Conservation (phyloP, 208 protist species). For the Trypanosoma avium region DNA sequence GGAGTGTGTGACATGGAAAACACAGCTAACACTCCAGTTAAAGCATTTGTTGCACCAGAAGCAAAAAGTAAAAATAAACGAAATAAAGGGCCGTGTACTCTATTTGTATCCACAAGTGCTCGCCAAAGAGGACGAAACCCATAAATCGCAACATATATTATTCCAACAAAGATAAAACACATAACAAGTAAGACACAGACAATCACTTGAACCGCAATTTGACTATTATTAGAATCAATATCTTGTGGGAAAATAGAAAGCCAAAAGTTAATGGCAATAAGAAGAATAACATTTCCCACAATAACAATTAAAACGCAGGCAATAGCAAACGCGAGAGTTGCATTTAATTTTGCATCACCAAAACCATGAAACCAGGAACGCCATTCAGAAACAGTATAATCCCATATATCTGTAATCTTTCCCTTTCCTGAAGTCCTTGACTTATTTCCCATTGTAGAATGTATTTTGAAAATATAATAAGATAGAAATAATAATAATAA, state of each 20-base stretch:
- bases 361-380: conserved; percentile 35
- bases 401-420: background rate
- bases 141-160: conserved; percentile 41
- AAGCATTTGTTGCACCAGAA: conserved; percentile 62
- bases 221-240: conserved; percentile 36
- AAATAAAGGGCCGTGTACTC: conserved; percentile 46
- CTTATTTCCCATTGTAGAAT: too few species aligned
- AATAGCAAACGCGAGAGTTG: conserved; percentile 60
- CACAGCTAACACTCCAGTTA: conserved; percentile 51
- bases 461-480: too few species aligned
- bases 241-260: conserved; percentile 46
- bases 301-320: conserved; percentile 63
- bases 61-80: conserved; percentile 72
- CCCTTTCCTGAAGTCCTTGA: too few species aligned
- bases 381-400: conserved; percentile 11
- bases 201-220: conserved; percentile 78
- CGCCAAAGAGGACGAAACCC: conserved; percentile 45
- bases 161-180: conserved; percentile 37
- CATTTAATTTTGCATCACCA: conserved; percentile 28
- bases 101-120: conserved; percentile 54
- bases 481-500: too few species aligned
- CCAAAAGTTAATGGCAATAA: conserved; percentile 84
- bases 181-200: conserved; percentile 49
- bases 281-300: conserved; percentile 73
- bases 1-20: conserved; percentile 77